phyloP scores from a whole-genome alignment of 257 asterid genomes.

The Solanum corneliomulleri region DNA sequence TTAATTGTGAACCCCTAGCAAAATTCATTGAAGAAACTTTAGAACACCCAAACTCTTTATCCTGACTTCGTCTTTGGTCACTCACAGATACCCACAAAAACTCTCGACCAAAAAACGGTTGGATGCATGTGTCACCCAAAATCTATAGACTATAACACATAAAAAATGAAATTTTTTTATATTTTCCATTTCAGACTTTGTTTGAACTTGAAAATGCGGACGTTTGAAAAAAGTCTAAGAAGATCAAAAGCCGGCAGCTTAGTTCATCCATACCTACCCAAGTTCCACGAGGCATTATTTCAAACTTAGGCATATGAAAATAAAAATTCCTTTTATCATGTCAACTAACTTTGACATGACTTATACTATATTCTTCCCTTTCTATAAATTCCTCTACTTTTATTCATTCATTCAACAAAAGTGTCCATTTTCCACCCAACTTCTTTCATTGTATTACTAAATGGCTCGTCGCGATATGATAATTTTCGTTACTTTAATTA shows the following conservation, averaged over 20 bases:
- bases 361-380: neutral
- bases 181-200: neutral
- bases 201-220: too few relatives aligned
- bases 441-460: neutral
- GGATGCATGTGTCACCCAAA: neutral
- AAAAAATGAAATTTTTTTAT: too few relatives aligned
- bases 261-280: constrained; percentile 10
- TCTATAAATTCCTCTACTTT: neutral
- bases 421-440: neutral
- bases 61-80: too few relatives aligned
- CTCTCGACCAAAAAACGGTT: too few relatives aligned
- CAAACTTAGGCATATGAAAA: neutral
- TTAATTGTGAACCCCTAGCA: too few relatives aligned
- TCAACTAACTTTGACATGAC: neutral
- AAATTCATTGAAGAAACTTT: too few relatives aligned
- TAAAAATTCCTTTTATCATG: neutral
- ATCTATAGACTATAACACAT: too few relatives aligned
- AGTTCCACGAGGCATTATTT: constrained; percentile 19
- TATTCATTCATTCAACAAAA: neutral
- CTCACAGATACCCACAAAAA: too few relatives aligned
- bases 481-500: neutral
- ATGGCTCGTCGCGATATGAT: neutral
- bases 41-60: too few relatives aligned
- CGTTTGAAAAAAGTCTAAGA: neutral
- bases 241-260: constrained; percentile 17